Evolutionary conservation across 2,329 filamentous ascomycete species (phyloP).

Genomic region (Trichoderma aggressivum): DNA sequence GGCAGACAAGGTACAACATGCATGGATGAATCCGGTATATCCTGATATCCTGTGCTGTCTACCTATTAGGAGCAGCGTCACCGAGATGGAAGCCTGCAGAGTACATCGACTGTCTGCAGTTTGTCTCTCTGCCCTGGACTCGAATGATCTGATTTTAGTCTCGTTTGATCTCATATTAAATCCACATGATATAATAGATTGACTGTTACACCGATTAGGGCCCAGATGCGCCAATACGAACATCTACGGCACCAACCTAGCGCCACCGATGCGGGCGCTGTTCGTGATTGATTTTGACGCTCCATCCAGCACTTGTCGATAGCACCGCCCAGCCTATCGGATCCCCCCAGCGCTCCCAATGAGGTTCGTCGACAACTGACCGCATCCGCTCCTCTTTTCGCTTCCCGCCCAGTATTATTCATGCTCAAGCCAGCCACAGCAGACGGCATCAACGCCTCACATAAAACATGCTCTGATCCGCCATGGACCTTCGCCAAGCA

Average conservation of each 20-base stretch:
- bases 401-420: not conserved
- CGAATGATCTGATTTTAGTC: not conserved
- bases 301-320: not conserved
- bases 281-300: not conserved
- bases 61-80: not conserved
- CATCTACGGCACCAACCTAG: not conserved
- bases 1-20: not conserved
- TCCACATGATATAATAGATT: not conserved
- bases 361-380: not conserved
- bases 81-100: not conserved
- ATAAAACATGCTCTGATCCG: not conserved
- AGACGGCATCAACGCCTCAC: not conserved
- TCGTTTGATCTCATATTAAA: not conserved
- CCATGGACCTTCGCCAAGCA: conserved; percentile 28
- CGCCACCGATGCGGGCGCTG: conserved; percentile 15
- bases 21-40: no score
- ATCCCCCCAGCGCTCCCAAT: not conserved
- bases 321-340: not conserved
- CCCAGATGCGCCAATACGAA: conserved; percentile 6
- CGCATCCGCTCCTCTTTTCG: not conserved
- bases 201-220: not conserved
- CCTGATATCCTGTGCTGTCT: not conserved
- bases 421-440: not conserved
- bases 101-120: not conserved
- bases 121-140: not conserved